Base-by-base conservation (phyloP, 495 filamentous ascomycete species). In the Hypomontagnella monticulosa region DNA sequence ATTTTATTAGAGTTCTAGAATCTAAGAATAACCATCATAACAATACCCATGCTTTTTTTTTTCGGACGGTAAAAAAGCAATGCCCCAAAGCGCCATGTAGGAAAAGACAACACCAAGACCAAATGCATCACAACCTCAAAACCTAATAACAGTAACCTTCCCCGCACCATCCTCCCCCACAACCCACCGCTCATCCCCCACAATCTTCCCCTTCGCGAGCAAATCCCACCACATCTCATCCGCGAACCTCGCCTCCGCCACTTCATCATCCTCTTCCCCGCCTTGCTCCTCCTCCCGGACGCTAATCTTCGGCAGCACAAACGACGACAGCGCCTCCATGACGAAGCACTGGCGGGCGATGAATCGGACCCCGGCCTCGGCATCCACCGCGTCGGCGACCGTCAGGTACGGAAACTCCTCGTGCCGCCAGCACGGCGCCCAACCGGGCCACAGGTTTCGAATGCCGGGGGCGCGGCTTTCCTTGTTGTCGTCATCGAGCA, bases 141-240 rank as follows among this genome's bases (percentile, higher is more conserved):
- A 90, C 46, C 82, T 62, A 60, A 85, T 75, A 54, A 90, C 69
- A 0, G 86, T 83, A 42, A 90, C 71, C 47, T 80, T 79, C 32
- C 83, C 77, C 8, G 73, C 69, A 1, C 69, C 55, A 63, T 86
- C 86, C 72, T 89, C 84, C 4, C 88, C 88, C 9, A 90, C 65
- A 14, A 90, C 42, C 79, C 87, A 90, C 23, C 83, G 69, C 70
- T 91, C 88, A 62, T 87, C 84, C 0, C 88, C 88, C 43, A 72
- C 79, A 19, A 91, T 83, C 62, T 79, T 83, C 3, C 87, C 87
- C 63, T 79, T 81, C 0, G 69, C 79, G 12, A 83, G 63, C 15
- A 91, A 71, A 63, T 87, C 77, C n/a, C 66, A 62, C 71, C 83
- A 84, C 43, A 85, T 73, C 6, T 75, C 71, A 23, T 81, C 79